These are phyloP conservation scores for Bryoglossum gracile DNA, from an alignment of 495 filamentous ascomycete genomes.

Conservation along the genomic window DNA sequence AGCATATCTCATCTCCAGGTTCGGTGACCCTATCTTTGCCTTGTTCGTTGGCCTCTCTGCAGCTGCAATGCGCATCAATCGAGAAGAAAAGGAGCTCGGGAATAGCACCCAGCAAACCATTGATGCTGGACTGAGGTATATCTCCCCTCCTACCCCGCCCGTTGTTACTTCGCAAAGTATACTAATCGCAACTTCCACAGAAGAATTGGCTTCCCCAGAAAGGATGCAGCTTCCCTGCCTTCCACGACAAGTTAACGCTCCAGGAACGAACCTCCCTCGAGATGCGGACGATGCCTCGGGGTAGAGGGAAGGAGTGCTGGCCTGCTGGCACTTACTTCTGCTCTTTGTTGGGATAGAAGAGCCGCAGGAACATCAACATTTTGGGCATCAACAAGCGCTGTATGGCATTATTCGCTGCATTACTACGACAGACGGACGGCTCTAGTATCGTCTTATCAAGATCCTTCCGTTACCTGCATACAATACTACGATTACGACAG, in stretches of 20 bases:
- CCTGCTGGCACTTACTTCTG: background rate
- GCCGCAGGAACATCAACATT: background rate
- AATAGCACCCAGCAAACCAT: constrained; percentile 44
- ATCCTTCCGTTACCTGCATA: background rate
- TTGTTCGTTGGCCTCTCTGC: constrained; percentile 64
- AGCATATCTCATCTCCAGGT: constrained; percentile 54
- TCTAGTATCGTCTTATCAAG: background rate
- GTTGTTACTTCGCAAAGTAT: background rate
- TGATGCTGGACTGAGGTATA: constrained; percentile 40
- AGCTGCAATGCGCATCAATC: constrained; percentile 62
- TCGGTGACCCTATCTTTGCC: constrained; percentile 82
- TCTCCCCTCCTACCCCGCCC: no score
- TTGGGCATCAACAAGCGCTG: background rate
- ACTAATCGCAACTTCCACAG: constrained; percentile 1
- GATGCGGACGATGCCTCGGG: no score
- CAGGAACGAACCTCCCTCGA: no score
- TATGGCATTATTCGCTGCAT: background rate
- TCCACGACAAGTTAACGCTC: no score
- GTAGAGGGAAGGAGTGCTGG: no score
- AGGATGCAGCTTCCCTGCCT: no score
- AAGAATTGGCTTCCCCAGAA: constrained; percentile 12
- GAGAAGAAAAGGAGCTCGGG: constrained; percentile 72
- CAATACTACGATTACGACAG: no score
- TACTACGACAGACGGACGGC: background rate
- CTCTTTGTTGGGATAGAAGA: background rate